phyloP scores from a whole-genome alignment of 1,284 basidiomycete genomes.

The Marasmius fiardii region DNA sequence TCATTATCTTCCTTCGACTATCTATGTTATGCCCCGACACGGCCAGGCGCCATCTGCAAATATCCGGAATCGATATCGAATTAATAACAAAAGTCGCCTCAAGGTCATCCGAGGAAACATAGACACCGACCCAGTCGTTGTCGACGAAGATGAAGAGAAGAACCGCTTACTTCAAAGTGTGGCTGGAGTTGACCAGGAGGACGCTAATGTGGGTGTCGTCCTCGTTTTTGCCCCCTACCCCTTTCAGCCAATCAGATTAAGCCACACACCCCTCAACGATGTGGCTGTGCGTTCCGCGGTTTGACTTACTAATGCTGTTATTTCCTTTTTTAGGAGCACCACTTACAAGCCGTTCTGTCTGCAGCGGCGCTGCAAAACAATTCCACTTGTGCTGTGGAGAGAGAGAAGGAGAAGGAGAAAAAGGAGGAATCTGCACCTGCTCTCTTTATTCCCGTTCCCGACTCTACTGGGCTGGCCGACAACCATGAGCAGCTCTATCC shows the following conservation, averaged over 20 bases:
- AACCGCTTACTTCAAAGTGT: constrained; percentile 49
- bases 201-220: constrained; percentile 74
- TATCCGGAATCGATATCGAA: constrained; percentile 79
- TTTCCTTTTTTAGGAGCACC: constrained; percentile 75
- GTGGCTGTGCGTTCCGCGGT: constrained; percentile 50
- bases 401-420: constrained; percentile 41
- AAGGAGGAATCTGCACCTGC: constrained; percentile 35
- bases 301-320: constrained; percentile 52
- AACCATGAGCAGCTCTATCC: constrained; percentile 78
- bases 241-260: constrained; percentile 22
- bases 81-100: constrained; percentile 89
- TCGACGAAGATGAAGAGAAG: constrained; percentile 83
- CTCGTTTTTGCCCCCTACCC: not conserved
- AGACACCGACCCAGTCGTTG: constrained; percentile 78
- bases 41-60: constrained; percentile 68
- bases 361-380: constrained; percentile 64
- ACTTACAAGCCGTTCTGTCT: constrained; percentile 83
- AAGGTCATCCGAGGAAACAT: constrained; percentile 77
- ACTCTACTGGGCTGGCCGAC: constrained; percentile 79
- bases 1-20: constrained; percentile 22
- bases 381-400: constrained; percentile 36
- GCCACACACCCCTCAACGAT: constrained; percentile 28
- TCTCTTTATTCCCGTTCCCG: constrained; percentile 90
- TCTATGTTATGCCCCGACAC: constrained; percentile 80
- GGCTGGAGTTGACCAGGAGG: constrained; percentile 80